These are phyloP conservation scores for Gossypioides kirkii DNA, from an alignment of 345 rosid species.

Conservation along the genomic window DNA sequence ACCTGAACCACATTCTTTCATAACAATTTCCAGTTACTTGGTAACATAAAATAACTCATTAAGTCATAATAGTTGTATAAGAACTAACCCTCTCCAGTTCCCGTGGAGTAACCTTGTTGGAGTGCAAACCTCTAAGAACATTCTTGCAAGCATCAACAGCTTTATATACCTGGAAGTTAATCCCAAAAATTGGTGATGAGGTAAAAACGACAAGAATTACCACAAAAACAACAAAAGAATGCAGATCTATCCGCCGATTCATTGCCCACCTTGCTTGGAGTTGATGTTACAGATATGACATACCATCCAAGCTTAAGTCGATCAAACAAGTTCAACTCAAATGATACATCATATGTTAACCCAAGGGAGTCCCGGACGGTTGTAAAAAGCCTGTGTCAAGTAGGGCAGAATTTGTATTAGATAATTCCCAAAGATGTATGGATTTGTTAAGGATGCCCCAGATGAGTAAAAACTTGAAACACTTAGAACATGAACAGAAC, in stretches of 20 bases:
- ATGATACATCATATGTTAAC: slow-evolving; percentile 95
- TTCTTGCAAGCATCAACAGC: slow-evolving; percentile 99
- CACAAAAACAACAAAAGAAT: slow-evolving; percentile 4
- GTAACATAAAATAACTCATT: not conserved
- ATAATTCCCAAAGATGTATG: not conserved
- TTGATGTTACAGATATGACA: slow-evolving; percentile 96
- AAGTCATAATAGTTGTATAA: slow-evolving; percentile 2
- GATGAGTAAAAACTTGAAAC: not conserved
- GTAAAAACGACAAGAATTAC: not conserved
- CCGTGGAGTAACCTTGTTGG: slow-evolving; percentile 75
- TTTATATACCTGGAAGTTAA: slow-evolving; percentile 61
- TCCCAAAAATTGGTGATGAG: slow-evolving; percentile 21
- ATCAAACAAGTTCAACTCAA: slow-evolving; percentile 93
- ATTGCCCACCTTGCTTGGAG: slow-evolving; percentile 80
- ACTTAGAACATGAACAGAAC: not conserved
- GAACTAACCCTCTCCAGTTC: slow-evolving; percentile 94
- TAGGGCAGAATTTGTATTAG: slow-evolving; percentile 1
- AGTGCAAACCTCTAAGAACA: slow-evolving; percentile 86
- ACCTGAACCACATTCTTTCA: not conserved
- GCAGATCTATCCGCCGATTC: slow-evolving; percentile 16
- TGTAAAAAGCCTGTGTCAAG: slow-evolving; percentile 80
- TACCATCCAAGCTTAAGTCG: slow-evolving; percentile 98
- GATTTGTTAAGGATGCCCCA: not conserved
- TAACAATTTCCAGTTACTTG: not conserved
- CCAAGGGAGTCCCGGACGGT: slow-evolving; percentile 99